Base-by-base conservation (phyloP, 768 basidiomycete species). In the Psilocybe azurescens region DNA sequence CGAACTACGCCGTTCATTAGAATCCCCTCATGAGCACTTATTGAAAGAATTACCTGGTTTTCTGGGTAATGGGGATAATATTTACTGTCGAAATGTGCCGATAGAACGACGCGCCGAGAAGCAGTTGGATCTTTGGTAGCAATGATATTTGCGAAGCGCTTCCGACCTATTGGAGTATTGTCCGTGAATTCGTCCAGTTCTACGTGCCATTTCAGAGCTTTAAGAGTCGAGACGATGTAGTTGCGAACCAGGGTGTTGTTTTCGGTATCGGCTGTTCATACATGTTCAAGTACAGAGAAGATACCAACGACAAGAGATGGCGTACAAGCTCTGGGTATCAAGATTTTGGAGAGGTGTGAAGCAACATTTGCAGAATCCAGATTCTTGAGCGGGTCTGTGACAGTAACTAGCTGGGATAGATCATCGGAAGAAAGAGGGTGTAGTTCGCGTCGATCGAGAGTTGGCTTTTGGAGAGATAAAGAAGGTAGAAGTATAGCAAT, bases 1-100 rank as follows among this genome's bases (percentile, higher is more conserved):
- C 79, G 73, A 99, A 99, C 93, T 98, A 76, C 13, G 20, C 28
- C 54, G 61, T 57, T 67, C 8, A 62, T 18, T 56, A 60, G 56
- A 66, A 53, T 47, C 39, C 59, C 38, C 14, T 18, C 7, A 48
- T 3, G 11, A 2, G 11, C 2, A 41, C 33, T 41, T 55, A 65
- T 63, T 56, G 44, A 5, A 44, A 13, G 30, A 72, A 81, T 61
- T 69, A 93, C 95, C 79, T 93, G 89, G 70, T 93, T 91, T 39
- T 84, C 74, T 4, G 93, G 91, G 62, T 81, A 89, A 1, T 72
- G 74, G 0, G 88, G 78, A 67, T 90, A 95, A 76, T 86, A 96
- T 78, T 97, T 97, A 76, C 91, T 94, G 73, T 98, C 96, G 67
- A 89, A 95, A 71, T 98, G 96, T 5, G 96, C 97, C 5, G 97